phyloP scores from a whole-genome alignment of 2,329 filamentous ascomycete genomes.

The Knufia fluminis region DNA sequence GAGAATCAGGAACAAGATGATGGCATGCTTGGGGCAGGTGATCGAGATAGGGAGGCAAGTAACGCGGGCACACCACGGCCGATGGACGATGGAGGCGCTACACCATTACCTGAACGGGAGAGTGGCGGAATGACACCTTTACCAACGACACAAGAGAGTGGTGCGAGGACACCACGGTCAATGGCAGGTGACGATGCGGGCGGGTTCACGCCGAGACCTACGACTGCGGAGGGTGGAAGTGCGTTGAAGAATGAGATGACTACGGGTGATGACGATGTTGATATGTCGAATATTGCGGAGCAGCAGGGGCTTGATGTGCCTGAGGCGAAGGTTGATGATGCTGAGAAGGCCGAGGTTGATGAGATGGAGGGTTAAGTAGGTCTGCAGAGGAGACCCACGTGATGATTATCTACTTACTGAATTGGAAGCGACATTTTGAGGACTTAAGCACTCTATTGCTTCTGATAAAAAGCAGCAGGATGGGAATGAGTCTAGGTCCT shows the following conservation, averaged over 20 bases:
- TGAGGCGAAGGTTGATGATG: conserved; percentile 2
- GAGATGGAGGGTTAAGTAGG: background rate
- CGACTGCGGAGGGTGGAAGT: background rate
- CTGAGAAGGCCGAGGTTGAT: background rate
- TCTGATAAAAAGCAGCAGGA: too few species aligned
- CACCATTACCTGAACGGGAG: conserved; percentile 25
- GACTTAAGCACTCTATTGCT: too few species aligned
- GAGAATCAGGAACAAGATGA: too few species aligned
- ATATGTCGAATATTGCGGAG: background rate
- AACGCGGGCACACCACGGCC: conserved; percentile 41
- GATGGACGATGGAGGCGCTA: conserved; percentile 32
- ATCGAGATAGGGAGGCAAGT: conserved; percentile 37
- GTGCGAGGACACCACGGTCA: conserved; percentile 14
- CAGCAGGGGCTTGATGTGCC: background rate
- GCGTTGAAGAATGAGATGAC: background rate
- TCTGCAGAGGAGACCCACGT: background rate
- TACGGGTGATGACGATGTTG: background rate
- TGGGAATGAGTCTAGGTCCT: too few species aligned
- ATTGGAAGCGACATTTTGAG: too few species aligned
- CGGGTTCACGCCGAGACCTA: background rate
- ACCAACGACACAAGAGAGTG: conserved; percentile 13
- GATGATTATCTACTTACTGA: too few species aligned
- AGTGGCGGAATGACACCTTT: conserved; percentile 26
- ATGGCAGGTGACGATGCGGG: background rate
- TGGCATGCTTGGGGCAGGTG: conserved; percentile 28